Conservation (phyloP, 495 filamentous ascomycete species). For the Wilcoxina mikolae region DNA sequence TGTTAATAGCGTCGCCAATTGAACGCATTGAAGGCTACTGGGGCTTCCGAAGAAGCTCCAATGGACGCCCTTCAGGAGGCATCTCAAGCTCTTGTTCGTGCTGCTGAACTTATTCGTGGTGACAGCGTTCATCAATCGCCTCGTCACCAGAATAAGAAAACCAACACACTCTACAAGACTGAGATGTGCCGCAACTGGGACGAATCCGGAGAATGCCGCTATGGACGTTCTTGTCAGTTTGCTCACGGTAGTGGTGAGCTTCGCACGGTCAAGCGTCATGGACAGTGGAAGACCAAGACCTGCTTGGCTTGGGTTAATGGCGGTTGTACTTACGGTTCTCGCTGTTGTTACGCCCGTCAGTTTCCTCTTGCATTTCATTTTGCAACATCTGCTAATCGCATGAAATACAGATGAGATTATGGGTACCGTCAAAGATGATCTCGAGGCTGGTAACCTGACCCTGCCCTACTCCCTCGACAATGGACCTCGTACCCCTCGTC, state of each 20-base stretch:
- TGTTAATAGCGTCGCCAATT: too few relatives aligned
- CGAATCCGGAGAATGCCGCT: slow-evolving; percentile 25
- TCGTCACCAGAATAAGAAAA: slow-evolving; percentile 23
- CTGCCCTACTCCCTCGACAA: not conserved
- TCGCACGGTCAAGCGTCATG: slow-evolving; percentile 22
- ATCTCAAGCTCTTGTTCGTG: not conserved
- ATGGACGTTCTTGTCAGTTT: slow-evolving; percentile 26
- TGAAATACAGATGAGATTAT: not conserved
- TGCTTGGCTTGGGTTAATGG: slow-evolving; percentile 26
- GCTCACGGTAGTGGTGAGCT: slow-evolving; percentile 25
- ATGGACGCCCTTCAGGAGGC: too few relatives aligned
- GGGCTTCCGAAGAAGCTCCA: too few relatives aligned
- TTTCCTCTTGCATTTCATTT: not conserved
- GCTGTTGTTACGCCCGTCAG: slow-evolving; percentile 28
- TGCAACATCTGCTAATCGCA: not conserved
- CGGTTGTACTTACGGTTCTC: slow-evolving; percentile 26
- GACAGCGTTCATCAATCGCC: slow-evolving; percentile 7
- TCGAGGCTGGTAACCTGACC: too few relatives aligned
- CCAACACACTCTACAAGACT: slow-evolving; percentile 27
- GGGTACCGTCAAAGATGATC: too few relatives aligned
- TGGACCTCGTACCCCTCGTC: not conserved
- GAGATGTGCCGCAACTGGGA: slow-evolving; percentile 27
- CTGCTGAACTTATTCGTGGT: not conserved
- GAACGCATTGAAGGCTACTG: too few relatives aligned
- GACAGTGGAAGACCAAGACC: slow-evolving; percentile 28